These are phyloP conservation scores for Kockiozyma suomiensis DNA, from an alignment of 805 yeast genomes.

Conservation along the genomic window DNA sequence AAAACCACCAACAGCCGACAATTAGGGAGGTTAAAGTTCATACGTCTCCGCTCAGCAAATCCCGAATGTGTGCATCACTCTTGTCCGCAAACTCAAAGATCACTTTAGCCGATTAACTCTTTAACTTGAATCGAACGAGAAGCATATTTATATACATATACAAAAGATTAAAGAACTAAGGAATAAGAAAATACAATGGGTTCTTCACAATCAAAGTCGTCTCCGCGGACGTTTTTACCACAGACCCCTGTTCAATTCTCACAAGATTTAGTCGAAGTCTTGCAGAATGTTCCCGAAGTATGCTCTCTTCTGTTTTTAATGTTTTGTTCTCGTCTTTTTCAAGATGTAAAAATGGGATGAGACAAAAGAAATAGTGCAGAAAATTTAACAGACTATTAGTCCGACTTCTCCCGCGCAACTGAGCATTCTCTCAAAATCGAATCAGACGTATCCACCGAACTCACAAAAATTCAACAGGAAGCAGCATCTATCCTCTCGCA, in stretches of 20 bases:
- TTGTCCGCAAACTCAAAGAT: too few relatives aligned
- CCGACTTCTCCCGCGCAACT: conserved; percentile 45
- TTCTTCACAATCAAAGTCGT: conserved; percentile 27
- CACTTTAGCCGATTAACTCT: too few relatives aligned
- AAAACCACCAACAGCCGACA: too few relatives aligned
- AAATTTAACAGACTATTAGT: conserved; percentile 31
- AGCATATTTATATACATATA: too few relatives aligned
- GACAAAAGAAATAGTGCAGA: neutral
- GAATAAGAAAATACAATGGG: conserved; percentile 26
- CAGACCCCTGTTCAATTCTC: conserved; percentile 42
- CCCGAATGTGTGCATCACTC: too few relatives aligned
- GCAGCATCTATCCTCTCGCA: conserved; percentile 37
- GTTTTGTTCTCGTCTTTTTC: too few relatives aligned
- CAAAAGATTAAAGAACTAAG: neutral
- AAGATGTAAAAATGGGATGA: too few relatives aligned
- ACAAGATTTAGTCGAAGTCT: conserved; percentile 39
- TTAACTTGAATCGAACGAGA: too few relatives aligned
- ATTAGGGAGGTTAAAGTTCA: too few relatives aligned
- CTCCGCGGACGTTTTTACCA: conserved; percentile 37
- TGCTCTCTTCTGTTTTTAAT: neutral
- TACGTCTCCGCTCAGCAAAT: too few relatives aligned
- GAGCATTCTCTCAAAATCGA: conserved; percentile 42
- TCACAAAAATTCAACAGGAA: conserved; percentile 40
- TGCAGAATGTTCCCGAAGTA: conserved; percentile 40
- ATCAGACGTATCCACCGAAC: conserved; percentile 42